Percentiles rank a stretch among this genome's conserved stretches.
phyloP scores from a whole-genome alignment of 1,139 yeast genomes.

The Hansenula sp. region DNA sequence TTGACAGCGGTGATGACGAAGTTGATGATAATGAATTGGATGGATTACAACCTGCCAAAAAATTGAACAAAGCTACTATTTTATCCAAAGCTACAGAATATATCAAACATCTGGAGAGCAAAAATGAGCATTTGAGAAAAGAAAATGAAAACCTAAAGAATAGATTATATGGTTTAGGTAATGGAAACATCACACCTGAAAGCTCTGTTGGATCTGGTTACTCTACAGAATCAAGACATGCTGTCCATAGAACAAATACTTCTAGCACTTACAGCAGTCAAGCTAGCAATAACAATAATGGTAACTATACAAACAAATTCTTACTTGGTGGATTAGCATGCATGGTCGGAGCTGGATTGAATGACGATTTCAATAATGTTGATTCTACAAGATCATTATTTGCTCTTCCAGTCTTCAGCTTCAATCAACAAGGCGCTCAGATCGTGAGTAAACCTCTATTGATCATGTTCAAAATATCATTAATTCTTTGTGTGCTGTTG shows the following conservation, averaged over 20 bases:
- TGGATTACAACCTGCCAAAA: constrained; percentile 84
- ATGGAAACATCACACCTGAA: constrained; percentile 14
- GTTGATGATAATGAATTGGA: constrained; percentile 48
- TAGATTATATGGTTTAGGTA: constrained; percentile 15
- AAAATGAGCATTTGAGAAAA: constrained; percentile 51
- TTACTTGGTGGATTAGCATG: constrained; percentile 31
- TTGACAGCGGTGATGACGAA: constrained; percentile 32
- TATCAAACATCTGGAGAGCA: constrained; percentile 73
- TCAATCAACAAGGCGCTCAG: constrained; percentile 23
- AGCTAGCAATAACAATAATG: constrained; percentile 5
- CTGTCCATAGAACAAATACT: constrained; percentile 3
- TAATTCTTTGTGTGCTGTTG: constrained; percentile 22
- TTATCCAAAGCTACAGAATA: constrained; percentile 88
- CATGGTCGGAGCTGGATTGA: constrained; percentile 28
- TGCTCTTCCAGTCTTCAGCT: constrained; percentile 28
- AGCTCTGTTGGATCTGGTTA: constrained; percentile 18
- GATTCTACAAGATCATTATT: constrained; percentile 25
- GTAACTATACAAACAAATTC: constrained; percentile 23
- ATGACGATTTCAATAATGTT: constrained; percentile 24
- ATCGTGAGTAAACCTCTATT: constrained; percentile 20
- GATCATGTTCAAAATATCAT: constrained; percentile 13
- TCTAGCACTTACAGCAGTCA: constrained; percentile 2
- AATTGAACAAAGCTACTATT: constrained; percentile 85
- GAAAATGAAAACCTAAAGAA: constrained; percentile 51
- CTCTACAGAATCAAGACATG: not conserved